These are phyloP conservation scores for Talaromyces pinophilus DNA, from an alignment of 2,329 filamentous ascomycete genomes.

Conservation along the genomic window DNA sequence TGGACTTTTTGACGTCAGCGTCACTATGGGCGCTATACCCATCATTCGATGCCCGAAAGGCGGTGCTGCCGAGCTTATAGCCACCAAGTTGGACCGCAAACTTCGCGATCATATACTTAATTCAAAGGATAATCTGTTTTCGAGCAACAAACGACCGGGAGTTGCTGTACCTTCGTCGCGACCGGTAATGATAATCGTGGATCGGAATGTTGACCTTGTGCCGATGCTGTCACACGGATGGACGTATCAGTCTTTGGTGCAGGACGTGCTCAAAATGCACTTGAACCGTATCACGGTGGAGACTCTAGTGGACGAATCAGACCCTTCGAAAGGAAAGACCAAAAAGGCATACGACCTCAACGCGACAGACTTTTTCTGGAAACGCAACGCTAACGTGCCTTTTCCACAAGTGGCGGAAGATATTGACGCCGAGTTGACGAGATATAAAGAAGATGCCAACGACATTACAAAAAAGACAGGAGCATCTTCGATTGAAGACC, in stretches of 20 bases:
- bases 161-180: constrained; percentile 69
- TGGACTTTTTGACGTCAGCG: constrained; percentile 94
- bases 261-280: constrained; percentile 74
- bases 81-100: constrained; percentile 90
- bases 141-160: constrained; percentile 62
- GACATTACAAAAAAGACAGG: constrained; percentile 96
- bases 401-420: constrained; percentile 97
- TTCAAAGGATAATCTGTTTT: constrained; percentile 97
- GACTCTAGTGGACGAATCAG: constrained; percentile 73
- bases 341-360: constrained; percentile 91
- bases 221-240: constrained; percentile 98
- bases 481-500: constrained; percentile 85
- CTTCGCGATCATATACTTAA: constrained; percentile 95
- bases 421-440: constrained; percentile 87
- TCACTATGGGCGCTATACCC: constrained; percentile 96
- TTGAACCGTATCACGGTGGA: constrained; percentile 95
- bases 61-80: constrained; percentile 90
- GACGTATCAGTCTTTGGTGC: constrained; percentile 84
- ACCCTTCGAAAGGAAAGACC: constrained; percentile 70
- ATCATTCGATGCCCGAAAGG: constrained; percentile 94
- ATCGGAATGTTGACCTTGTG: constrained; percentile 92
- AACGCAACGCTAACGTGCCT: constrained; percentile 82
- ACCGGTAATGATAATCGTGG: constrained; percentile 88
- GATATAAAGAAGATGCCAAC: constrained; percentile 92
- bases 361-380: constrained; percentile 94